These are phyloP conservation scores for Erucastrum elatum DNA, from an alignment of 345 rosid species.

Conservation along the genomic window DNA sequence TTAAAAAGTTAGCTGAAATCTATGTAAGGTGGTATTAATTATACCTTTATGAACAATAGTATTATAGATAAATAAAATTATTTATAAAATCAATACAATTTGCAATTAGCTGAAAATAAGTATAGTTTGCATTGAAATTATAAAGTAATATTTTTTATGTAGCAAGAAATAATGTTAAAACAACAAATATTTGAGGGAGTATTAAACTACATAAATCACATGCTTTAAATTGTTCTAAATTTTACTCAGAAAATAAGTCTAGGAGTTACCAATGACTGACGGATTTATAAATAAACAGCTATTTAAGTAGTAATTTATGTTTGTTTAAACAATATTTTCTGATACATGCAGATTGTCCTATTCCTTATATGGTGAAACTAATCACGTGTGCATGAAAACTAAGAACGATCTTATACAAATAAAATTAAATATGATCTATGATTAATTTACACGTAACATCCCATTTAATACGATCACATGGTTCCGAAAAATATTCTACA, in stretches of 20 bases:
- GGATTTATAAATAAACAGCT: not conserved
- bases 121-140: too few species aligned
- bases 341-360: constrained; percentile 12
- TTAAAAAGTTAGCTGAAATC: too few species aligned
- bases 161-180: too few species aligned
- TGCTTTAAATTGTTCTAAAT: not conserved
- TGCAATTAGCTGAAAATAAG: too few species aligned
- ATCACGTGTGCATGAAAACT: constrained; percentile 26
- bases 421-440: not conserved
- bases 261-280: not conserved
- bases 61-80: too few species aligned
- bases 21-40: too few species aligned
- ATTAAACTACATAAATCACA: too few species aligned
- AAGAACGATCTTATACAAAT: not conserved
- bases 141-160: too few species aligned
- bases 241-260: not conserved
- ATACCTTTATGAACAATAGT: too few species aligned
- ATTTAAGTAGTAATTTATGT: not conserved
- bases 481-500: constrained; percentile 28
- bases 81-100: too few species aligned
- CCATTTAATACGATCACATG: constrained; percentile 29
- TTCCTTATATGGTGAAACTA: not conserved
- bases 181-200: too few species aligned
- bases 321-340: not conserved
- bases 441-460: constrained; percentile 32